phyloP scores from a whole-genome alignment of 768 basidiomycete species.

The Collybia mongolica region DNA sequence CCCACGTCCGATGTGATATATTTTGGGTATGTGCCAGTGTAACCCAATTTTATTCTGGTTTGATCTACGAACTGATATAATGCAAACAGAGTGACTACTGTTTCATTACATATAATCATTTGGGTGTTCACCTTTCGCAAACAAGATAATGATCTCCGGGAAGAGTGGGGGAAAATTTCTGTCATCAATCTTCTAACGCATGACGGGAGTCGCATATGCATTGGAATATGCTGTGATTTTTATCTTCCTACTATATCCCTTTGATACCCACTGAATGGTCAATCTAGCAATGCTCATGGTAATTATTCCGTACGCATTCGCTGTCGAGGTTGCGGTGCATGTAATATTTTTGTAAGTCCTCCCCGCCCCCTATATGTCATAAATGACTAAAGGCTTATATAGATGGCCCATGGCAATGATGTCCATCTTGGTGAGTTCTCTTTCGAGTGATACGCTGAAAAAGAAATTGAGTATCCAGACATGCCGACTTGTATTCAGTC shows the following conservation, averaged over 20 bases:
- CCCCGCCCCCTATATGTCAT: no score
- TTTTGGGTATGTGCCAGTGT: not conserved
- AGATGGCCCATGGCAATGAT: not conserved
- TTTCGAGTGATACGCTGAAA: not conserved
- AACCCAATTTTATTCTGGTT: not conserved
- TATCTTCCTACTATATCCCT: not conserved
- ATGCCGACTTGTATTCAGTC: not conserved
- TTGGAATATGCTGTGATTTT: not conserved
- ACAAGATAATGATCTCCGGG: conserved; percentile 4
- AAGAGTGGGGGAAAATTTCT: not conserved
- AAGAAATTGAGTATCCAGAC: not conserved
- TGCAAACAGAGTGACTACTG: not conserved
- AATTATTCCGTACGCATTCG: not conserved
- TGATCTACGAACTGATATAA: not conserved
- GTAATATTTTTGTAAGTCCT: not conserved
- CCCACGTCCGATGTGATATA: not conserved
- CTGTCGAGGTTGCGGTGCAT: not conserved
- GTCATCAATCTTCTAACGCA: not conserved
- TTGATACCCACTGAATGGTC: not conserved
- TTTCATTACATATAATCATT: conserved; percentile 2
- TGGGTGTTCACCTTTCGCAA: conserved; percentile 6
- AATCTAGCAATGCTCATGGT: not conserved
- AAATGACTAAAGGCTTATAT: no score
- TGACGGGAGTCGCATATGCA: not conserved
- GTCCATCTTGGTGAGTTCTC: not conserved